A percentile compares a stretch with the other conserved stretches of the same genome.
These are phyloP conservation scores for Leccinum subgranulosum DNA, from an alignment of 768 basidiomycete species.

Conservation along the genomic window DNA sequence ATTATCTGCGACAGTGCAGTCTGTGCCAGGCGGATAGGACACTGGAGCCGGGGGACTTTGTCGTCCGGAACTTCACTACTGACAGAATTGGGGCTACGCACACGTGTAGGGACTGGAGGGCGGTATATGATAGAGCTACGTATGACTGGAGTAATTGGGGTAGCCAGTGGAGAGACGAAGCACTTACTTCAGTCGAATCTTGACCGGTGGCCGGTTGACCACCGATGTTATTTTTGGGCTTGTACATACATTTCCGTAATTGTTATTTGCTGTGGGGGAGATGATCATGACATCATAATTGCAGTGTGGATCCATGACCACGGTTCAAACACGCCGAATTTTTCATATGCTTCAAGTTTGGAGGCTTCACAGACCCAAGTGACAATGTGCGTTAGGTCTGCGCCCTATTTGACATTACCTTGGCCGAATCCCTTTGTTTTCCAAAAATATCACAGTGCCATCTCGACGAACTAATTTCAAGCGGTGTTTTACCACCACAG, in stretches of 20 bases:
- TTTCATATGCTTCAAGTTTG: background rate
- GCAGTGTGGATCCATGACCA: too few relatives aligned
- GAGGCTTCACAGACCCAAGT: too few relatives aligned
- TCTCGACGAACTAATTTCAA: too few relatives aligned
- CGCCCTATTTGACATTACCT: too few relatives aligned
- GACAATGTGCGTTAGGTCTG: too few relatives aligned
- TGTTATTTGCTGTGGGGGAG: background rate
- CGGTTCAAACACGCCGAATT: too few relatives aligned
- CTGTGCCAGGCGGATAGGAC: background rate
- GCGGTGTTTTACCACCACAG: too few relatives aligned
- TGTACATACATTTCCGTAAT: background rate
- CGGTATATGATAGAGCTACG: background rate
- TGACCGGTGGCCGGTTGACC: background rate
- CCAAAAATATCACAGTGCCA: too few relatives aligned
- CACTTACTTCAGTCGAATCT: background rate
- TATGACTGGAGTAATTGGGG: background rate
- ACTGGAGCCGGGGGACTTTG: background rate
- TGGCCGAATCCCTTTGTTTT: too few relatives aligned
- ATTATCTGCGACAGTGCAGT: background rate
- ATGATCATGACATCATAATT: too few relatives aligned
- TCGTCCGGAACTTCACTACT: background rate
- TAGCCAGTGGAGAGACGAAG: background rate
- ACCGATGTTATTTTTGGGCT: background rate
- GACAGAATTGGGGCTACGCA: background rate
- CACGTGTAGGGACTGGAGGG: background rate